A percentile compares a stretch with the other conserved stretches of the same genome.
phyloP scores from a whole-genome alignment of 306 rosid species.

The Vicia sativa region DNA sequence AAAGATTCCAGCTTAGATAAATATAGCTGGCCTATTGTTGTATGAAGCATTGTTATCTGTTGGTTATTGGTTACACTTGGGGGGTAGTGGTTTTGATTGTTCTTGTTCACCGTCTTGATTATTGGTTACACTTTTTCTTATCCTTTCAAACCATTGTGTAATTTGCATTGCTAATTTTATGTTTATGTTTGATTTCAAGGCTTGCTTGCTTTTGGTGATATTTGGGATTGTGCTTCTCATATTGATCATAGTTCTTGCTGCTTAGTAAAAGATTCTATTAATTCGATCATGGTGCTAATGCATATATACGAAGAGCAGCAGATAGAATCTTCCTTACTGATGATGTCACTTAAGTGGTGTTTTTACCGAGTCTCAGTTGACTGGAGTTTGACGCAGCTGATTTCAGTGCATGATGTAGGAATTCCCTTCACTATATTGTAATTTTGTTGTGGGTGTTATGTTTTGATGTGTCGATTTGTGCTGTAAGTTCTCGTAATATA shows the following conservation, averaged over 20 bases:
- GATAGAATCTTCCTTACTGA: constrained; percentile 35
- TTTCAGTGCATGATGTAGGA: constrained; percentile 40
- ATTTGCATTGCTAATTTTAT: constrained; percentile 18
- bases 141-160: neutral
- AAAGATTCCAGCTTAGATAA: neutral
- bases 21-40: constrained; percentile 17
- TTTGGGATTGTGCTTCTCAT: constrained; percentile 94
- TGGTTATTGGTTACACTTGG: no score
- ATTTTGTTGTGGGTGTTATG: constrained; percentile 41
- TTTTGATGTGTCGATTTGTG: constrained; percentile 43
- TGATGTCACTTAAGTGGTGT: constrained; percentile 41
- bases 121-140: neutral
- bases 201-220: constrained; percentile 96
- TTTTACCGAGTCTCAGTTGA: constrained; percentile 39
- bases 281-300: constrained; percentile 37
- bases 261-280: constrained; percentile 48
- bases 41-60: neutral
- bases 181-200: constrained; percentile 40
- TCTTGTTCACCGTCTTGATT: constrained; percentile 25
- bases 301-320: constrained; percentile 35
- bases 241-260: constrained; percentile 83
- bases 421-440: constrained; percentile 29
- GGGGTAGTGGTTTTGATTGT: neutral
- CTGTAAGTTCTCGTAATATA: constrained; percentile 38
- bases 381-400: constrained; percentile 34